Percentiles rank a stretch among this genome's conserved stretches.
These are phyloP conservation scores for Nasturtium officinale DNA, from an alignment of 345 rosid species.

Conservation along the genomic window DNA sequence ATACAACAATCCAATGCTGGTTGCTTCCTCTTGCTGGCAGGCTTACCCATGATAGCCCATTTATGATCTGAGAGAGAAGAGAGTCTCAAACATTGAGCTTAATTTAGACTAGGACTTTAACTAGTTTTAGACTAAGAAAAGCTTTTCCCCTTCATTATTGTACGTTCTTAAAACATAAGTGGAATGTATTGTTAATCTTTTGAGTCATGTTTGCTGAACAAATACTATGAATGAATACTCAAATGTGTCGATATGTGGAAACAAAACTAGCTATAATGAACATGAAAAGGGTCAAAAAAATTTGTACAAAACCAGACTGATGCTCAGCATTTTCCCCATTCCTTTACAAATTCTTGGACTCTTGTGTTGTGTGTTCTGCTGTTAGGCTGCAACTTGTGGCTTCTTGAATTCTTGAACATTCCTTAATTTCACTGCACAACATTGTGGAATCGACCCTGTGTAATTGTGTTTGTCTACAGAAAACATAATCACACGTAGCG, in stretches of 20 bases:
- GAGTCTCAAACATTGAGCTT: slow-evolving; percentile 9
- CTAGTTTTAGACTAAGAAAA: slow-evolving; percentile 27
- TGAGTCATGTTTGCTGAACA: background rate
- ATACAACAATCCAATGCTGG: slow-evolving; percentile 31
- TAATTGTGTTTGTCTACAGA: no score
- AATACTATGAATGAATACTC: background rate
- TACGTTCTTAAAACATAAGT: slow-evolving; percentile 24
- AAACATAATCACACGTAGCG: background rate
- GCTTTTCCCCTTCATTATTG: slow-evolving; percentile 22
- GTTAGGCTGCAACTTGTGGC: no score
- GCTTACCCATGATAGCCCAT: slow-evolving; percentile 18
- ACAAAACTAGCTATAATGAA: background rate
- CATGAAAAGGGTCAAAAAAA: background rate
- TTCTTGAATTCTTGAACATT: background rate
- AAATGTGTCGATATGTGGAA: background rate
- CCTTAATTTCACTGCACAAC: no score
- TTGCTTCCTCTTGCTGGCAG: slow-evolving; percentile 38
- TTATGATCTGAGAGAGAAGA: slow-evolving; percentile 5
- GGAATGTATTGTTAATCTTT: background rate
- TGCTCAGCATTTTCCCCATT: background rate
- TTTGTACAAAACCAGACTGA: background rate
- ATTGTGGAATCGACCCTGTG: no score
- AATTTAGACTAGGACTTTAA: slow-evolving; percentile 14
- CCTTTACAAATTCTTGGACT: background rate
- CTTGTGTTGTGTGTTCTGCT: background rate